Conservation (phyloP, 106 monocot genomes). For the Dactylorhiza incarnata region DNA sequence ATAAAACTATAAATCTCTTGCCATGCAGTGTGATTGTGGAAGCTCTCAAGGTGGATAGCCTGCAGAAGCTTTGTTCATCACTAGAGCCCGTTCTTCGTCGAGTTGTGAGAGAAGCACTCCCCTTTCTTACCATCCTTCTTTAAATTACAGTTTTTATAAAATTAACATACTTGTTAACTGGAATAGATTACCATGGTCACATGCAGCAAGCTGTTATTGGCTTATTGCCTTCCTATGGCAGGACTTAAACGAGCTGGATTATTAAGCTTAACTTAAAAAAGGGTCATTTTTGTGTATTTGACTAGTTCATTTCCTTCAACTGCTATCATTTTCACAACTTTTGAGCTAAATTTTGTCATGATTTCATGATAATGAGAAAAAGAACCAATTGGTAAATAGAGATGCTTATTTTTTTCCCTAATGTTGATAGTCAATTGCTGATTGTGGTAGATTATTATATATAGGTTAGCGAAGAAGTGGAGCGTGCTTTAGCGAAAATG, state of each 20-base stretch:
- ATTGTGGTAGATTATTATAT: background rate
- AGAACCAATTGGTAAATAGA: too few relatives aligned
- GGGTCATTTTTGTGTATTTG: too few relatives aligned
- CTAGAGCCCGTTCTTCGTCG: conserved; percentile 57
- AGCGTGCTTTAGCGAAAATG: conserved; percentile 49
- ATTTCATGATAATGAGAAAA: too few relatives aligned
- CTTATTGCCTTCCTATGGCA: too few relatives aligned
- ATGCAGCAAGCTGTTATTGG: too few relatives aligned
- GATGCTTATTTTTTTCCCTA: background rate
- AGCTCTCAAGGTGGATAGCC: conserved; percentile 49
- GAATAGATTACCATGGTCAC: background rate
- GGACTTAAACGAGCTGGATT: too few relatives aligned
- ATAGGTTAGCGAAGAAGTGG: conserved; percentile 80
- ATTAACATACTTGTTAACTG: background rate
- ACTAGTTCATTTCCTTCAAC: too few relatives aligned
- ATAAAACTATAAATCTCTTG: conserved; percentile 1
- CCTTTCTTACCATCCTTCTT: background rate
- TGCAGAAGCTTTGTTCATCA: conserved; percentile 57
- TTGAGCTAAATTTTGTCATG: too few relatives aligned
- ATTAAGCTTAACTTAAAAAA: too few relatives aligned
- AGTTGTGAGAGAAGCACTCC: conserved; percentile 33
- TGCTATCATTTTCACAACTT: too few relatives aligned
- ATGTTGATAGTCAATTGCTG: background rate
- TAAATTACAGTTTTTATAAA: background rate
- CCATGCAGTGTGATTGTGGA: conserved; percentile 44